Evolutionary conservation across 2,329 filamentous ascomycete species (phyloP), one percentile per base, ranked within the genome.

Genomic region (Ophiostoma montium): DNA sequence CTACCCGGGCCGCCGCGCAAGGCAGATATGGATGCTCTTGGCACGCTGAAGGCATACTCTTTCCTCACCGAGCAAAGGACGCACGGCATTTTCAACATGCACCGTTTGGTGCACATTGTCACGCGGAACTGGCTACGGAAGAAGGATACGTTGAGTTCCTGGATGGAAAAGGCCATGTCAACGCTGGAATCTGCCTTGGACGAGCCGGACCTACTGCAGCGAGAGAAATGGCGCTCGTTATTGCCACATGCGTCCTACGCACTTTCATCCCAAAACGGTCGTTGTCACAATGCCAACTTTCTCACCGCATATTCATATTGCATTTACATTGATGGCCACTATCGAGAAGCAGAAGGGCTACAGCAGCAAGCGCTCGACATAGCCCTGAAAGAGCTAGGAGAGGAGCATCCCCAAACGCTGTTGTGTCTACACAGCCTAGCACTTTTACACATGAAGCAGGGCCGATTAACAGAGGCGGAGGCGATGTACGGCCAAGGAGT

Each of bases 21-120:
- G 13, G 10, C 21, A 16, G 7, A 23, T 3, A 15, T 11, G 23
- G 18, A 30, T 13, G 38, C 38, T 9, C 21, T 41, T 15, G 38
- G 38, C 38, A 41, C 38, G 5, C 19, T 41, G 19, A 27, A 41
- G 21, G 38, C 19, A 19, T 41, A 41, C 38, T n/a, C 21, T 1
- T 41, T 41, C 38, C 15, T 41, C 38, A 23, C 38, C 1, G 12
- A 27, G 15, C 19, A 19, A n/a, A n/a, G 19, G 8, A 10, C 10
- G 21, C 38, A 9, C 16, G 36, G 32, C 49, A 13, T 12, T 57
- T 12, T 57, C 30, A 60, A 62, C 43, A 62, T 65, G 8, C 60
- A 65, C 33, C 57, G 61, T 9, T 55, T 65, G 8, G 59, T 65
- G 18, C 57, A 55, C 19, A 23, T 64, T 12, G 56, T 57, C 3